phyloP scores from a whole-genome alignment of 345 rosid genomes.

The Euphorbia tirucalli region DNA sequence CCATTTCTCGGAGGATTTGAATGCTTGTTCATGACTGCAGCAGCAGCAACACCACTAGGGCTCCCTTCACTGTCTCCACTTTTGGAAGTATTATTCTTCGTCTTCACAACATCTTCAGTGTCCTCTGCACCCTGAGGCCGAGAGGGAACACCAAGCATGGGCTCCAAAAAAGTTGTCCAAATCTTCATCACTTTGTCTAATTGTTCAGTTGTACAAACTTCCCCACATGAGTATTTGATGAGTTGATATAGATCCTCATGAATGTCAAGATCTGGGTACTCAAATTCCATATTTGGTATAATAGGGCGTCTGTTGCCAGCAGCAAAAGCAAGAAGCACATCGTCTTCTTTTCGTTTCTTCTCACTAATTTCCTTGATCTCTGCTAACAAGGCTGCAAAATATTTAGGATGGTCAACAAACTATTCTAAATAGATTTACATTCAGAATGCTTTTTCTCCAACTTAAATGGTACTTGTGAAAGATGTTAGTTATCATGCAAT shows the following conservation, averaged over 20 bases:
- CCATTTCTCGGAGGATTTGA: conserved; percentile 50
- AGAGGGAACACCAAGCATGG: conserved; percentile 71
- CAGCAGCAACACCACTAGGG: conserved; percentile 31
- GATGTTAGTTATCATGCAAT: neutral
- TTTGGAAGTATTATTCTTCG: conserved; percentile 49
- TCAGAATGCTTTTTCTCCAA: neutral
- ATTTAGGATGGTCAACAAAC: conserved; percentile 17
- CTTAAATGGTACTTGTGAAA: neutral
- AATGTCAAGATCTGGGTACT: conserved; percentile 71
- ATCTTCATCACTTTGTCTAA: conserved; percentile 83
- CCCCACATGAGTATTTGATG: conserved; percentile 85
- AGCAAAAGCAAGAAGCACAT: conserved; percentile 74
- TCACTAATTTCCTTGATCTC: conserved; percentile 92
- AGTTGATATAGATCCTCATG: conserved; percentile 96
- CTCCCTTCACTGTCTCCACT: conserved; percentile 61
- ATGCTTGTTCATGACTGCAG: conserved; percentile 41
- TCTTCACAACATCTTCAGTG: conserved; percentile 68
- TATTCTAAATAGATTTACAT: neutral
- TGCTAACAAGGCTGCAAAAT: conserved; percentile 67
- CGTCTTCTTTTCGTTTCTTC: conserved; percentile 75
- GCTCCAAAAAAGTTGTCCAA: conserved; percentile 95
- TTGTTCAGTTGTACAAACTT: conserved; percentile 89
- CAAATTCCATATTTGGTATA: conserved; percentile 69
- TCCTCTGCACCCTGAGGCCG: conserved; percentile 88
- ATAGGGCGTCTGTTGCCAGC: conserved; percentile 72